These are phyloP conservation scores for Chlorella sp. DNA, from an alignment of 139 green algal species.

Conservation along the genomic window DNA sequence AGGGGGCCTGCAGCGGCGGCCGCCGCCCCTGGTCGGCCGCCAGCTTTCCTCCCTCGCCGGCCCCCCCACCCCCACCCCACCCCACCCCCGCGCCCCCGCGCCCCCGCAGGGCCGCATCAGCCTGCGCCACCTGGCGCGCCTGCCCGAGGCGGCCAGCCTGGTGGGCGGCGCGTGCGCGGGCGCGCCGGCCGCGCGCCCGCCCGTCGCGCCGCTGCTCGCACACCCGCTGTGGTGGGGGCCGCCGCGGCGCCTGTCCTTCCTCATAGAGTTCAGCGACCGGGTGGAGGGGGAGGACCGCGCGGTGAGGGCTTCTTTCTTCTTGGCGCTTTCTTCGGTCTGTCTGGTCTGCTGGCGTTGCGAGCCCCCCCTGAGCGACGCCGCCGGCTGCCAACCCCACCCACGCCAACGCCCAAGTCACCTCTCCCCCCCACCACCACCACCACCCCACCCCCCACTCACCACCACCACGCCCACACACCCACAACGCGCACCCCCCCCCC, in stretches of 20 bases:
- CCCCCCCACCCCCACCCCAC: background rate
- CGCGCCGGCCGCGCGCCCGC: constrained; percentile 64
- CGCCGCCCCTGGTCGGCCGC: no score
- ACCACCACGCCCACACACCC: no score
- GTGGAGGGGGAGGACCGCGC: constrained; percentile 91
- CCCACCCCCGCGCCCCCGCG: background rate
- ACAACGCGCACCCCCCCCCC: no score
- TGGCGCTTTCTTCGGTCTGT: background rate
- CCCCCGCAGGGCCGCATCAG: constrained; percentile 38
- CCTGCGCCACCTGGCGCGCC: constrained; percentile 43
- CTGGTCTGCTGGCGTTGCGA: no score
- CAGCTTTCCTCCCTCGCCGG: background rate
- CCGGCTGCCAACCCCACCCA: no score
- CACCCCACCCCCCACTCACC: no score
- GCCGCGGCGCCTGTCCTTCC: constrained; percentile 83
- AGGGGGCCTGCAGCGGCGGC: background rate
- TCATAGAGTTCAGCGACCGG: constrained; percentile 81
- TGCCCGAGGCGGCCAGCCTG: constrained; percentile 80
- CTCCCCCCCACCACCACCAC: no score
- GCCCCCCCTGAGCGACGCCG: no score
- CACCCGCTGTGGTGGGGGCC: constrained; percentile 94
- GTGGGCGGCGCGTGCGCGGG: constrained; percentile 44
- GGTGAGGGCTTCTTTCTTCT: constrained; percentile 4
- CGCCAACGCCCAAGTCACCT: no score
- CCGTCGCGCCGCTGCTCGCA: constrained; percentile 63